These are phyloP conservation scores for Eutrema yunnanense DNA, from an alignment of 345 rosid genomes.

Conservation along the genomic window DNA sequence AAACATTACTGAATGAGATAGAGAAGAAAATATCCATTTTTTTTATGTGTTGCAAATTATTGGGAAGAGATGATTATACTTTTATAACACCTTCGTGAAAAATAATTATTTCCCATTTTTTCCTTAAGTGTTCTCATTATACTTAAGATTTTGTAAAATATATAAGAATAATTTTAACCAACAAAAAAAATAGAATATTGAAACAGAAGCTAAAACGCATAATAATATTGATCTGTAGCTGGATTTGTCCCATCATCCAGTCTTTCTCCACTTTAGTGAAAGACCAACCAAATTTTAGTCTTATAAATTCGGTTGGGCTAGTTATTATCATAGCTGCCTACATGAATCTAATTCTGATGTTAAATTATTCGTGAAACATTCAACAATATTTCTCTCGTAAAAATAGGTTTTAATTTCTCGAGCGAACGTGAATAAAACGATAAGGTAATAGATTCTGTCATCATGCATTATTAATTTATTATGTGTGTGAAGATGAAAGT, in stretches of 20 bases:
- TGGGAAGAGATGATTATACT: slow-evolving; percentile 11
- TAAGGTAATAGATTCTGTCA: not conserved
- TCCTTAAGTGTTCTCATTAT: not conserved
- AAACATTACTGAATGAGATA: not conserved
- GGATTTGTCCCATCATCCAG: slow-evolving; percentile 13
- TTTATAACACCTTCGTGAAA: not conserved
- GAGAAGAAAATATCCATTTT: not conserved
- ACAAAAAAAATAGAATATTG: not conserved
- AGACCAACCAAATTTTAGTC: not conserved
- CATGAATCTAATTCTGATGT: slow-evolving; percentile 3
- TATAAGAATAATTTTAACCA: not conserved
- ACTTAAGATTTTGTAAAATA: not conserved
- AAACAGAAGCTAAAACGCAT: slow-evolving; percentile 9
- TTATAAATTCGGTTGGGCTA: not conserved
- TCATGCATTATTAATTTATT: not conserved
- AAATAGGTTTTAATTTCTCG: not conserved
- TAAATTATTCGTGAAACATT: not conserved
- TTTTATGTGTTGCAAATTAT: not conserved
- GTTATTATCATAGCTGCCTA: not conserved
- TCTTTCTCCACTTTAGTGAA: slow-evolving; percentile 6
- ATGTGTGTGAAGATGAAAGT: not conserved
- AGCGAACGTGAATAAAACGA: not conserved
- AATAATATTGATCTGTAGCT: not conserved
- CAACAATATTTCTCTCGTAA: not conserved
- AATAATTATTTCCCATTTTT: not conserved